A percentile compares a stretch with the other conserved stretches of the same genome.
These are phyloP conservation scores for Beta corolliflora DNA, from an alignment of 179 eudicot species.

Conservation along the genomic window DNA sequence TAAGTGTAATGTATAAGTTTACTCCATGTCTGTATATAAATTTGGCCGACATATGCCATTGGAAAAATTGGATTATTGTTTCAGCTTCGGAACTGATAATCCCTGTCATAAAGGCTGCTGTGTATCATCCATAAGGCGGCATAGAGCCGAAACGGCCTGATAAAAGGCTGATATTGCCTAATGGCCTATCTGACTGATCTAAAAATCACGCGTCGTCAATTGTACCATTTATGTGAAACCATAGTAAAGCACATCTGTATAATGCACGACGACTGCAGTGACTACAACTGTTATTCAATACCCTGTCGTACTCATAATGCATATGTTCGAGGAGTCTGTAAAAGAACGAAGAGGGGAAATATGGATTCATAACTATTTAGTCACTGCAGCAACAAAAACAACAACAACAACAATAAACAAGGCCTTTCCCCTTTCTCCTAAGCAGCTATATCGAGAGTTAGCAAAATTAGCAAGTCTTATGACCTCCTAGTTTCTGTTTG, in stretches of 20 bases:
- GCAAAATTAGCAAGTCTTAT: background rate
- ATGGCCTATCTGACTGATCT: background rate
- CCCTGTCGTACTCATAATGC: background rate
- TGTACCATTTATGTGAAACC: background rate
- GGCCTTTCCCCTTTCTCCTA: background rate
- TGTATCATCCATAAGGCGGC: too few species aligned
- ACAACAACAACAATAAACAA: background rate
- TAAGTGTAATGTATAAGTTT: background rate
- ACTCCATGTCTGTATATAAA: background rate
- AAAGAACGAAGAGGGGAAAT: background rate
- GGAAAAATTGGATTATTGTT: background rate
- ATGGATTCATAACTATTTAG: background rate
- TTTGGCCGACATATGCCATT: background rate
- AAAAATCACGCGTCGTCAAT: background rate
- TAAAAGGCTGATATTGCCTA: background rate
- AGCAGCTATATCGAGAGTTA: background rate
- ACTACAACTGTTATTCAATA: background rate
- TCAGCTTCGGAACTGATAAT: background rate
- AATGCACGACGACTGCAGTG: background rate
- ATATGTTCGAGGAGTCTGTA: slow-evolving; percentile 1
- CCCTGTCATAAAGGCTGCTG: background rate
- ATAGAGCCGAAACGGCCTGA: background rate
- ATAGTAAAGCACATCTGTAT: background rate
- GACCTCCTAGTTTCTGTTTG: background rate
- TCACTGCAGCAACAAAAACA: background rate